A percentile compares a stretch with the other conserved stretches of the same genome.
Evolutionary conservation across 768 basidiomycete genomes (phyloP).

Genomic region (Ramaria sp.): DNA sequence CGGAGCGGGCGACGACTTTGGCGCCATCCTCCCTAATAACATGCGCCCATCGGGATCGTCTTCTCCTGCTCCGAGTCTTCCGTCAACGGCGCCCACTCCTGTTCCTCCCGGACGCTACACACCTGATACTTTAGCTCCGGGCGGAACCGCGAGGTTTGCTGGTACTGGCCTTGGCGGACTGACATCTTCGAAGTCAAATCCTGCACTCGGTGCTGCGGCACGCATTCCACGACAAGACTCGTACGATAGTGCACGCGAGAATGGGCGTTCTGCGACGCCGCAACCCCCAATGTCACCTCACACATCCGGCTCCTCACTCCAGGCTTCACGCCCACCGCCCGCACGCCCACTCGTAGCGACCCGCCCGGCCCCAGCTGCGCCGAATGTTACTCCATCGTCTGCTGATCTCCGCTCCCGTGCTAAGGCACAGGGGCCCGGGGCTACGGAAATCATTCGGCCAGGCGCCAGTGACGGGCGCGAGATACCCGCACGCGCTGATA

Average conservation of each 20-base stretch:
- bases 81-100: conserved; percentile 21
- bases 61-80: conserved; percentile 11
- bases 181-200: conserved; percentile 3
- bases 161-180: conserved; percentile 72
- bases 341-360: conserved; percentile 52
- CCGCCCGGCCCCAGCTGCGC: conserved; percentile 40
- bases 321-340: conserved; percentile 57
- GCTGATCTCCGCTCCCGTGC: conserved; percentile 57
- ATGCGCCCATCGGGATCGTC: conserved; percentile 9
- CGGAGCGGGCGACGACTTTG: conserved; percentile 46
- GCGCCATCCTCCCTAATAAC: conserved; percentile 20
- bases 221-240: conserved; percentile 37
- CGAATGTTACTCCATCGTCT: conserved; percentile 47
- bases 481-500: neutral
- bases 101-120: conserved; percentile 23
- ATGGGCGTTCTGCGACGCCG: conserved; percentile 28
- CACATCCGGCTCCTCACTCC: conserved; percentile 30
- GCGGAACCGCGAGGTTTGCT: conserved; percentile 73
- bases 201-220: conserved; percentile 12
- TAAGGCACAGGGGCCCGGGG: conserved; percentile 43
- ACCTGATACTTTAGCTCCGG: conserved; percentile 19
- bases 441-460: conserved; percentile 21
- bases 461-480: conserved; percentile 25
- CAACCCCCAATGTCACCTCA: conserved; percentile 15
- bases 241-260: conserved; percentile 25